A percentile compares a stretch with the other conserved stretches of the same genome.
Conservation (phyloP, 1,139 yeast species). For the Yamadazyma blattariae region DNA sequence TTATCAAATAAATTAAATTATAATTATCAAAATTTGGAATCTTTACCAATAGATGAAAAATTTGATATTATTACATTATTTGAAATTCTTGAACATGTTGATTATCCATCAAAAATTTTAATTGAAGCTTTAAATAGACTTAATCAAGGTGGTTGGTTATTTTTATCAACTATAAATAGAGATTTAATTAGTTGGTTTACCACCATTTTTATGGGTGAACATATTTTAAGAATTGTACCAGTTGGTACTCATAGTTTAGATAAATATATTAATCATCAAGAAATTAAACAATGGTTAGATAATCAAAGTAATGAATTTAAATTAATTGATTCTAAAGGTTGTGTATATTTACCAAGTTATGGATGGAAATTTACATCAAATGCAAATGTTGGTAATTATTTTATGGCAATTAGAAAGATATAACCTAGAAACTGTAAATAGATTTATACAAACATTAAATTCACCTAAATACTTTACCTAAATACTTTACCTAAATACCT, state of each 20-base stretch:
- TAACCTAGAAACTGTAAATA: neutral
- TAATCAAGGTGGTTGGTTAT: conserved; percentile 79
- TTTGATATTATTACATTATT: conserved; percentile 86
- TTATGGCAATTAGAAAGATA: conserved; percentile 62
- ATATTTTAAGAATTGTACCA: conserved; percentile 78
- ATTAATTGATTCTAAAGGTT: conserved; percentile 70
- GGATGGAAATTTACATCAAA: conserved; percentile 79
- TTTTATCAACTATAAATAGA: conserved; percentile 88
- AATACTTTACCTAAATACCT: too few relatives aligned
- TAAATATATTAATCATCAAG: conserved; percentile 79
- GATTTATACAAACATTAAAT: too few relatives aligned
- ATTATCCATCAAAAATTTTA: conserved; percentile 73
- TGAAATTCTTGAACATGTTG: conserved; percentile 94
- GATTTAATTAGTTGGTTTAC: conserved; percentile 90
- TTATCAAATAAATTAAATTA: conserved; percentile 55
- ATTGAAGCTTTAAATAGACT: conserved; percentile 64
- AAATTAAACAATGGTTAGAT: conserved; percentile 65
- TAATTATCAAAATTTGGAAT: conserved; percentile 59
- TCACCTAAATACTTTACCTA: too few relatives aligned
- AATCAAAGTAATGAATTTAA: conserved; percentile 41
- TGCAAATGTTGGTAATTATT: conserved; percentile 74
- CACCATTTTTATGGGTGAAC: conserved; percentile 88
- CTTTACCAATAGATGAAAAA: conserved; percentile 37
- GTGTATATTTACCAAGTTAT: conserved; percentile 73
- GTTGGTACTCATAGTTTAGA: conserved; percentile 85